These are phyloP conservation scores for Marvania coccoides DNA, from an alignment of 139 green algal genomes.

Conservation along the genomic window DNA sequence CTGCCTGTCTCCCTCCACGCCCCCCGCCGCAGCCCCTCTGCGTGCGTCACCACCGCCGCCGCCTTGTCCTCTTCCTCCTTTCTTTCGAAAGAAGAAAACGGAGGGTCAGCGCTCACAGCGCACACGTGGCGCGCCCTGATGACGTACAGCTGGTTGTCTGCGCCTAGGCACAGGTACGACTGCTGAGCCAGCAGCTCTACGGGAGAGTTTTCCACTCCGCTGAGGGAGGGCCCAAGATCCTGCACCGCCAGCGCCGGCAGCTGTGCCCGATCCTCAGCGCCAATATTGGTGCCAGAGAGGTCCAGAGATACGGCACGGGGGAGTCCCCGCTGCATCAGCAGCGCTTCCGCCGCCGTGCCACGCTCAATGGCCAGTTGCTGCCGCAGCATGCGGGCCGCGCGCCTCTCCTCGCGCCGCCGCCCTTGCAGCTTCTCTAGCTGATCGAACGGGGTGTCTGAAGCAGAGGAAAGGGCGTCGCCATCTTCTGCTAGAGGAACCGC, in stretches of 20 bases:
- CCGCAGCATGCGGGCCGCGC: constrained; percentile 22
- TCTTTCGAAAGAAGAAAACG: not conserved
- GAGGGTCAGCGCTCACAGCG: not conserved
- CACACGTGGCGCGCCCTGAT: not conserved
- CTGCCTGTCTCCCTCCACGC: not conserved
- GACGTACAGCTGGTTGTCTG: constrained; percentile 60
- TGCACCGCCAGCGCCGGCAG: constrained; percentile 46
- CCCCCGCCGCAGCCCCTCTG: not conserved
- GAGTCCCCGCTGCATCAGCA: not conserved
- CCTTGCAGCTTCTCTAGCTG: constrained; percentile 31
- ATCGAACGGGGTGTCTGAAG: not conserved
- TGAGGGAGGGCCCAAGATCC: not conserved
- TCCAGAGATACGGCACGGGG: constrained; percentile 43
- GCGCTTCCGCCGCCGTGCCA: not conserved
- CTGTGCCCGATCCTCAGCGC: constrained; percentile 17
- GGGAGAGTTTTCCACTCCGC: not conserved
- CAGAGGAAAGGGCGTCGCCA: not conserved
- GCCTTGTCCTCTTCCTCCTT: not conserved
- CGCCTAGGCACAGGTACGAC: constrained; percentile 48
- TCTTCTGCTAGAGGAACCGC: not conserved
- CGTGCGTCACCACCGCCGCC: not conserved
- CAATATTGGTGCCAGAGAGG: constrained; percentile 26
- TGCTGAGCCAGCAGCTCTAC: too few relatives aligned
- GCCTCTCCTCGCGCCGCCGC: constrained; percentile 29
- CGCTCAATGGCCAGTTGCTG: constrained; percentile 18